A percentile compares a stretch with the other conserved stretches of the same genome.
phyloP scores from a whole-genome alignment of 2,329 filamentous ascomycete species.

The Clonostachys rhizophaga region DNA sequence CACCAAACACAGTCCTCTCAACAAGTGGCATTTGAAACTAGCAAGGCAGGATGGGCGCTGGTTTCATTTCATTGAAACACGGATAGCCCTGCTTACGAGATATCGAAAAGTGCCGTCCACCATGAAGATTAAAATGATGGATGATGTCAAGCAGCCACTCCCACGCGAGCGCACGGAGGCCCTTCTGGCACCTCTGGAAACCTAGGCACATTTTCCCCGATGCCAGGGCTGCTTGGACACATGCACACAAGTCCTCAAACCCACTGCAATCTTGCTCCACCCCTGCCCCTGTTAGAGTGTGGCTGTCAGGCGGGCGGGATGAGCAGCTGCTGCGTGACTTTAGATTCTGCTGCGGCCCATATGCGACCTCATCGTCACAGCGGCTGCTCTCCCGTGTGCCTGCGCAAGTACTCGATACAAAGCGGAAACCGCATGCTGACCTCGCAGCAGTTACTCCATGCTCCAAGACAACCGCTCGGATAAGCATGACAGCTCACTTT shows the following conservation, averaged over 20 bases:
- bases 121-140: background rate
- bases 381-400: too few species aligned
- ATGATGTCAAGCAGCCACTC: too few species aligned
- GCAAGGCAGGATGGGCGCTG: background rate
- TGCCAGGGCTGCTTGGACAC: background rate
- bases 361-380: background rate
- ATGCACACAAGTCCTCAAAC: background rate
- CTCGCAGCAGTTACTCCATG: too few species aligned
- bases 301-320: background rate
- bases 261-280: background rate
- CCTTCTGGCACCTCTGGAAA: too few species aligned
- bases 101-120: background rate
- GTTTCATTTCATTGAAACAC: background rate
- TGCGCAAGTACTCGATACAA: too few species aligned
- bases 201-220: background rate
- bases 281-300: background rate
- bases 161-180: too few species aligned
- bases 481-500: too few species aligned
- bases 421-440: too few species aligned
- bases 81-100: background rate
- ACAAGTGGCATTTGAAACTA: too few species aligned
- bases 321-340: background rate
- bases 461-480: too few species aligned
- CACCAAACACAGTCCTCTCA: too few species aligned
- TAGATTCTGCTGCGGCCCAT: slow-evolving; percentile 1